Percentiles rank a stretch among this genome's conserved stretches.
These are phyloP conservation scores for Rubroshorea leprosula DNA, from an alignment of 345 rosid species.

Conservation along the genomic window DNA sequence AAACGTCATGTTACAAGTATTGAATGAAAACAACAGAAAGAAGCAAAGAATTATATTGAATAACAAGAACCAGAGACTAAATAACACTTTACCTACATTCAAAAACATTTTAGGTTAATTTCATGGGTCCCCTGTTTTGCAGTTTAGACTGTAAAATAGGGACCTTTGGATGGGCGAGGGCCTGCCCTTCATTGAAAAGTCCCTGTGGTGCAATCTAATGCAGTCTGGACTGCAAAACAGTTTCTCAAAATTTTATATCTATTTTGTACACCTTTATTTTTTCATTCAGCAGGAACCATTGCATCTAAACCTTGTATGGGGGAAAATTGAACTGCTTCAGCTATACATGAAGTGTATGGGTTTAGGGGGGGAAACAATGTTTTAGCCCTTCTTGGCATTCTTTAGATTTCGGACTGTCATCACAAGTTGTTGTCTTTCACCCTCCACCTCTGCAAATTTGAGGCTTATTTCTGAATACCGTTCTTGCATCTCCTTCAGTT, in stretches of 20 bases:
- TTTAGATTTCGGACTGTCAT: constrained; percentile 76
- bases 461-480: constrained; percentile 86
- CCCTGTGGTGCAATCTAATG: too few species aligned
- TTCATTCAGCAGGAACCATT: constrained; percentile 22
- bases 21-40: constrained; percentile 4
- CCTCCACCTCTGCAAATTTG: constrained; percentile 94
- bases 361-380: constrained; percentile 21
- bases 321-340: constrained; percentile 14
- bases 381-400: constrained; percentile 51
- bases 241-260: too few species aligned
- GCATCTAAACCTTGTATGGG: constrained; percentile 7
- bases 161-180: too few species aligned
- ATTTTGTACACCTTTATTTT: constrained; percentile 34
- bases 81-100: constrained; percentile 17
- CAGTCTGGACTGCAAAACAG: too few species aligned
- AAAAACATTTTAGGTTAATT: constrained; percentile 14
- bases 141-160: too few species aligned
- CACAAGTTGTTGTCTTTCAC: constrained; percentile 91
- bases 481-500: constrained; percentile 86
- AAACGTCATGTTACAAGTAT: constrained; percentile 16
- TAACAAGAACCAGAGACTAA: constrained; percentile 10
- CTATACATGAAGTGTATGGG: constrained; percentile 35
- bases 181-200: too few species aligned
- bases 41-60: constrained; percentile 13
- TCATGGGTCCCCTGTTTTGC: too few species aligned